phyloP scores from a whole-genome alignment of 495 filamentous ascomycete species.

The Endocarpon pusillum region DNA sequence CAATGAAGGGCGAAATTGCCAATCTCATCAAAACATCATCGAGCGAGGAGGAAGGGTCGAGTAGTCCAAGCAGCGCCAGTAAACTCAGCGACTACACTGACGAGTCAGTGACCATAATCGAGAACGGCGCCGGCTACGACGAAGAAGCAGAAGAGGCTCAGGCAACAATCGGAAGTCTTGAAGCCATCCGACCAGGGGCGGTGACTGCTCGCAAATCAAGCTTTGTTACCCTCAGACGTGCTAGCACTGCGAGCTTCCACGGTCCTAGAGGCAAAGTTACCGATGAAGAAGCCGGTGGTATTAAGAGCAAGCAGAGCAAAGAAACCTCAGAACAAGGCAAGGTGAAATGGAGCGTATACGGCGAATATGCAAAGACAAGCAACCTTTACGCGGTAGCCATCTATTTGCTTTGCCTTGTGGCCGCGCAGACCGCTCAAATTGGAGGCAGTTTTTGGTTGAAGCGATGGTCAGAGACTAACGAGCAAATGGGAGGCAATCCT shows the following conservation, averaged over 20 bases:
- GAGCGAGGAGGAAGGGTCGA: conserved; percentile 41
- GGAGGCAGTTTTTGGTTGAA: conserved; percentile 85
- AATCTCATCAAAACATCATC: conserved; percentile 67
- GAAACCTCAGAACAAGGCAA: conserved; percentile 86
- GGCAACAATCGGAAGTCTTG: conserved; percentile 48
- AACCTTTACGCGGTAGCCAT: conserved; percentile 69
- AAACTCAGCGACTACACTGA: conserved; percentile 34
- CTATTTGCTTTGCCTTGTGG: conserved; percentile 61
- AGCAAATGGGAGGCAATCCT: conserved; percentile 45
- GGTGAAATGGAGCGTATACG: conserved; percentile 87
- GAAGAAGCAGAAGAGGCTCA: conserved; percentile 55
- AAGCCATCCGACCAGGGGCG: conserved; percentile 43
- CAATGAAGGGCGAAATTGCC: conserved; percentile 81
- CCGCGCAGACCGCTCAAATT: conserved; percentile 66
- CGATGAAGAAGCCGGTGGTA: conserved; percentile 59
- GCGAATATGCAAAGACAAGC: conserved; percentile 83
- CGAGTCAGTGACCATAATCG: conserved; percentile 34
- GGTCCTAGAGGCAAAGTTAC: conserved; percentile 64
- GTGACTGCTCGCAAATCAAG: conserved; percentile 42
- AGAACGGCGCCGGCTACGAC: conserved; percentile 30
- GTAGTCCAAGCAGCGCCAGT: conserved; percentile 36
- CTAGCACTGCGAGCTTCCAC: conserved; percentile 79
- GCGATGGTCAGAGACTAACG: conserved; percentile 70
- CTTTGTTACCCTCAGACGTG: conserved; percentile 62
- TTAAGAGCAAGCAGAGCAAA: conserved; percentile 69